Evolutionary conservation across 176 grass and related monocot genomes (phyloP).

Genomic region (Zizania latifolia): DNA sequence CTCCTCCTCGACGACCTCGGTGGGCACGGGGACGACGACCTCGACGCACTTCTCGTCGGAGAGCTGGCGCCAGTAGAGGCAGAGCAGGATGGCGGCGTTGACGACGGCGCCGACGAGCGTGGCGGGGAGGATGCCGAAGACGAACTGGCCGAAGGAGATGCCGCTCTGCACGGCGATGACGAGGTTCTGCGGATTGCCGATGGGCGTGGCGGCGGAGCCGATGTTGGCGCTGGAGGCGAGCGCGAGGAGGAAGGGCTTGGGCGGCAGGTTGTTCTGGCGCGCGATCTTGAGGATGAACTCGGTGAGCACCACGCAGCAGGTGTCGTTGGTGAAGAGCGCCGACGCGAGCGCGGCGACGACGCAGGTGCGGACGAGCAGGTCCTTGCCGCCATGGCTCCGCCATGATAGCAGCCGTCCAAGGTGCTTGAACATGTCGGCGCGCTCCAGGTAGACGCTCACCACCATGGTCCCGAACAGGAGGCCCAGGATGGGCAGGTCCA

Average conservation of each 20-base stretch:
- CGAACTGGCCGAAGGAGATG: slow-evolving; percentile 64
- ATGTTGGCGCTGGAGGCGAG: slow-evolving; percentile 85
- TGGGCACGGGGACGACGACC: slow-evolving; percentile 2
- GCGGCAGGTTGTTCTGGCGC: slow-evolving; percentile 80
- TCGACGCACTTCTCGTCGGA: slow-evolving; percentile 49
- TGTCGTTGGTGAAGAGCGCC: slow-evolving; percentile 79
- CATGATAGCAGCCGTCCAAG: slow-evolving; percentile 59
- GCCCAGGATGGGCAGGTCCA: slow-evolving; percentile 89
- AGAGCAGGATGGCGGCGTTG: slow-evolving; percentile 68
- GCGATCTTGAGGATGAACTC: slow-evolving; percentile 95
- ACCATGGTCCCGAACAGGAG: slow-evolving; percentile 97
- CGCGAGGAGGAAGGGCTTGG: slow-evolving; percentile 64
- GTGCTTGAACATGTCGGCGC: slow-evolving; percentile 88
- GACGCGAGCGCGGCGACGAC: slow-evolving; percentile 59
- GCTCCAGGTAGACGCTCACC: slow-evolving; percentile 86
- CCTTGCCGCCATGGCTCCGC: slow-evolving; percentile 69
- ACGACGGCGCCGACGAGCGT: slow-evolving; percentile 52
- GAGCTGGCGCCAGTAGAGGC: slow-evolving; percentile 56
- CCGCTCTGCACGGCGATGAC: slow-evolving; percentile 87
- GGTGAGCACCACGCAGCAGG: slow-evolving; percentile 82
- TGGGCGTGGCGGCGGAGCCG: slow-evolving; percentile 73
- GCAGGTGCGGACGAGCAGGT: slow-evolving; percentile 79
- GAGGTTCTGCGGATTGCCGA: slow-evolving; percentile 96
- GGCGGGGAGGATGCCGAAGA: slow-evolving; percentile 65
- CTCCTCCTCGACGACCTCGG: slow-evolving; percentile 55